Evolutionary conservation across 768 basidiomycete genomes (phyloP).

Genomic region (Serendipita indica): DNA sequence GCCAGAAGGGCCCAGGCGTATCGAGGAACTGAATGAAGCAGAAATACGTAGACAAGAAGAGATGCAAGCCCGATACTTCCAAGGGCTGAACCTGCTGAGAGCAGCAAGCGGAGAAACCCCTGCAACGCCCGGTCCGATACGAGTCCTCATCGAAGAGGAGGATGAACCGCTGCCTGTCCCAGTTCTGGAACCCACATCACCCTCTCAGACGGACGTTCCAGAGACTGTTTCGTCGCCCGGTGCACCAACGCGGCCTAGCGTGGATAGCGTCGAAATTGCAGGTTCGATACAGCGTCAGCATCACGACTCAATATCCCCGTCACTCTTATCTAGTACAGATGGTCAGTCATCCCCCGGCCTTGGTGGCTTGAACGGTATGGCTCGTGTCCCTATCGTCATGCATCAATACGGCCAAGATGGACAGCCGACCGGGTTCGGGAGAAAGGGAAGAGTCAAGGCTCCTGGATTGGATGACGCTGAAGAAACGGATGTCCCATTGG

Average conservation of each 20-base stretch:
- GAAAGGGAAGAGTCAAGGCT: constrained; percentile 5
- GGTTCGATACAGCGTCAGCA: background rate
- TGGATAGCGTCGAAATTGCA: background rate
- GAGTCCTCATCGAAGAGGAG: constrained; percentile 5
- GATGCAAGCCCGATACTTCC: background rate
- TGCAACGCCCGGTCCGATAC: background rate
- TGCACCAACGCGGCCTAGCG: background rate
- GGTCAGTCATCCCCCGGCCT: constrained; percentile 5
- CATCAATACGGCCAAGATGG: constrained; percentile 9
- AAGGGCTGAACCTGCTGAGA: background rate
- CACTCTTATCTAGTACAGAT: background rate
- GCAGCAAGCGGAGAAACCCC: constrained; percentile 6
- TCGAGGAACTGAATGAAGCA: constrained; percentile 1
- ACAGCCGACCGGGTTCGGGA: constrained; percentile 4
- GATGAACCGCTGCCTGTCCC: background rate
- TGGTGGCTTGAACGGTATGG: background rate
- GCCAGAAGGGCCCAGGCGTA: constrained; percentile 3
- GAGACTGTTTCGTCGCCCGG: background rate
- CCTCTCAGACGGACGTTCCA: background rate
- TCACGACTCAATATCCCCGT: background rate
- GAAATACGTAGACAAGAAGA: background rate
- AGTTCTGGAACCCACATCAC: constrained; percentile 1
- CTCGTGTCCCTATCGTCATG: constrained; percentile 6
- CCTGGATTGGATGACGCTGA: background rate
- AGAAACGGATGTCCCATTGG: background rate